phyloP scores from a whole-genome alignment of 768 basidiomycete species.

The Gloeophyllum trabeum region DNA sequence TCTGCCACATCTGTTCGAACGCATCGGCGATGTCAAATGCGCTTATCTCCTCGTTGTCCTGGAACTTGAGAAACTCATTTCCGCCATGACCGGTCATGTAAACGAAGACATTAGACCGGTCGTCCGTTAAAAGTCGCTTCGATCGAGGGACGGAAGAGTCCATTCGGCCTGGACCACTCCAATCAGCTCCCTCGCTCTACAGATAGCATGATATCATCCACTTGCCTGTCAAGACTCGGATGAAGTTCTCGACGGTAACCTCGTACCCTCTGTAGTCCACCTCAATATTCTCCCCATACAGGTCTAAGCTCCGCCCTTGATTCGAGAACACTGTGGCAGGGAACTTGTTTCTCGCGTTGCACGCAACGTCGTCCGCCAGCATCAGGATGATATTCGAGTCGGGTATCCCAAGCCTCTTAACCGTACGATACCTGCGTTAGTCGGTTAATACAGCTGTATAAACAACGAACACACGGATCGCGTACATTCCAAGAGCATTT shows the following conservation, averaged over 20 bases:
- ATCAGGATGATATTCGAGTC: conserved; percentile 99
- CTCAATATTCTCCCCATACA: conserved; percentile 95
- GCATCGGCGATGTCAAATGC: conserved; percentile 97
- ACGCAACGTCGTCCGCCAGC: conserved; percentile 95
- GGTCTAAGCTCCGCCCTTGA: conserved; percentile 65
- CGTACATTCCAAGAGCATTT: conserved; percentile 91
- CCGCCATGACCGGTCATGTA: conserved; percentile 99
- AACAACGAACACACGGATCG: background rate
- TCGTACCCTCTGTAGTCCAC: conserved; percentile 98
- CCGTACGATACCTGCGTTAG: conserved; percentile 79
- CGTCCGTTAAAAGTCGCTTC: conserved; percentile 86
- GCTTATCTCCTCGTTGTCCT: conserved; percentile 96
- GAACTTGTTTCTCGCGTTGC: conserved; percentile 86
- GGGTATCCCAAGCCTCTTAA: conserved; percentile 95
- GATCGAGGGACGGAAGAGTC: conserved; percentile 79
- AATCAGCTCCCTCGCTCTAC: background rate
- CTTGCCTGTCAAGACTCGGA: conserved; percentile 84
- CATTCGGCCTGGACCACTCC: conserved; percentile 54
- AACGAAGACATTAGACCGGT: conserved; percentile 86
- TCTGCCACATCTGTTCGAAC: conserved; percentile 97
- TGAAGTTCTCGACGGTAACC: conserved; percentile 94
- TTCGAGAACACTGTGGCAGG: conserved; percentile 92
- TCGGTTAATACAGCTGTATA: background rate
- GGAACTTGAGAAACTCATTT: conserved; percentile 97
- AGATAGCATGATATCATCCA: conserved; percentile 1